Evolutionary conservation across 2,329 filamentous ascomycete genomes (phyloP).

Genomic region (Knufia petricola): DNA sequence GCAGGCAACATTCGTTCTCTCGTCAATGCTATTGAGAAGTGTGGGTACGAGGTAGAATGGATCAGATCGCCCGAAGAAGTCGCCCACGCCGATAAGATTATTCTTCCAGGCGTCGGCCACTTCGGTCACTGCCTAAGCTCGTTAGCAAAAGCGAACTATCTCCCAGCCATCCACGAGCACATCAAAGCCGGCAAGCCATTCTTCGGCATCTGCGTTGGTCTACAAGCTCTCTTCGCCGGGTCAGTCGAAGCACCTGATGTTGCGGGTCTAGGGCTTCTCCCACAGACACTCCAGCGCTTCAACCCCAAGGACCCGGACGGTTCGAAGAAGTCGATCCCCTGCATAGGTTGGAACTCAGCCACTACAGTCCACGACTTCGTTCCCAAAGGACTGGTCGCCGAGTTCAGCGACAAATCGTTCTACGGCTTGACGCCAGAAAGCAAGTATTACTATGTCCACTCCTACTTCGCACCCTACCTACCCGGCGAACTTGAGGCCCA

Average conservation of each 20-base stretch:
- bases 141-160: slow-evolving; percentile 69
- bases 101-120: slow-evolving; percentile 92
- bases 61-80: slow-evolving; percentile 77
- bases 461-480: slow-evolving; percentile 72
- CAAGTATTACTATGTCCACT: slow-evolving; percentile 99
- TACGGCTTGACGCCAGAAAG: slow-evolving; percentile 71
- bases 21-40: slow-evolving; percentile 90
- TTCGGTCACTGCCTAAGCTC: slow-evolving; percentile 92
- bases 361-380: slow-evolving; percentile 41
- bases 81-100: slow-evolving; percentile 79
- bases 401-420: slow-evolving; percentile 43
- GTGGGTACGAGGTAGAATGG: slow-evolving; percentile 90
- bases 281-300: slow-evolving; percentile 64
- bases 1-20: slow-evolving; percentile 93
- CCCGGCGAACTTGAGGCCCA: slow-evolving; percentile 63
- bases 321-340: slow-evolving; percentile 60
- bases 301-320: slow-evolving; percentile 32
- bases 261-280: slow-evolving; percentile 66
- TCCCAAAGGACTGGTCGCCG: background rate
- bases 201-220: slow-evolving; percentile 92
- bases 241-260: slow-evolving; percentile 68
- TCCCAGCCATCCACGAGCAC: slow-evolving; percentile 71
- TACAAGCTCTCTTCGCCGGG: slow-evolving; percentile 81
- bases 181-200: slow-evolving; percentile 90
- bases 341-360: slow-evolving; percentile 97